Evolutionary conservation across 495 filamentous ascomycete genomes (phyloP).

Genomic region (Aspergillus sclerotioniger): DNA sequence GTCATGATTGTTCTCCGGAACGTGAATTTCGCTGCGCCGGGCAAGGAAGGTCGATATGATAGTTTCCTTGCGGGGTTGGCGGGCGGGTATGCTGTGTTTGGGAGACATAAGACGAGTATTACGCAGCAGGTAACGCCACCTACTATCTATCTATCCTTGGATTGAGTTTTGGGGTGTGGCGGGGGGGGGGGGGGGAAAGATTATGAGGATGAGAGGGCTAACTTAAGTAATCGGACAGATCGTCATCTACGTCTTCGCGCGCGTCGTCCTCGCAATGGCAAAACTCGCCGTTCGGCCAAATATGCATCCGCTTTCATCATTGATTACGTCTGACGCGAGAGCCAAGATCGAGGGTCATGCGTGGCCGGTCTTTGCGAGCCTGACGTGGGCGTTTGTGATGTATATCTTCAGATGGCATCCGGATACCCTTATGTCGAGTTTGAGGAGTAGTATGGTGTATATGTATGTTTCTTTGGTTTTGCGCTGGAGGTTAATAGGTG

Average conservation of each 20-base stretch:
- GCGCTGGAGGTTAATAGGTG: conserved; percentile 12
- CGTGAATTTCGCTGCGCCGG: conserved; percentile 57
- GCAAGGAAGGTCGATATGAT: conserved; percentile 68
- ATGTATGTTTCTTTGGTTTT: conserved; percentile 65
- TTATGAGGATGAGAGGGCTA: no score
- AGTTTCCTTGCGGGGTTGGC: conserved; percentile 86
- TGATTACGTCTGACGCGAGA: conserved; percentile 43
- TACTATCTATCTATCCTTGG: no score
- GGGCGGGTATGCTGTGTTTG: conserved; percentile 92
- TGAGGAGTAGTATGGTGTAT: conserved; percentile 96
- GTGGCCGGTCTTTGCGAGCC: conserved; percentile 86
- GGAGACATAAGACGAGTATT: conserved; percentile 74
- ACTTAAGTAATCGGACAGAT: conserved; percentile 46
- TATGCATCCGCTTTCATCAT: conserved; percentile 42
- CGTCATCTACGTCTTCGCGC: conserved; percentile 94
- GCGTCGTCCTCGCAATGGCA: conserved; percentile 79
- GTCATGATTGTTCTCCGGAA: conserved; percentile 69
- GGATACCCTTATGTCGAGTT: conserved; percentile 80
- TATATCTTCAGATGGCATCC: conserved; percentile 91
- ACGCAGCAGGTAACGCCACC: conserved; percentile 83
- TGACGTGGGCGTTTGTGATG: conserved; percentile 93
- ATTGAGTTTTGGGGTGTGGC: no score
- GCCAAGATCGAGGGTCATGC: conserved; percentile 62
- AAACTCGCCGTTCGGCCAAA: conserved; percentile 73
- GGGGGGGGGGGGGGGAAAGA: no score